Percentiles rank a stretch among this genome's conserved stretches.
phyloP scores from a whole-genome alignment of 2,329 filamentous ascomycete species.

The Fusarium oligoseptatum region DNA sequence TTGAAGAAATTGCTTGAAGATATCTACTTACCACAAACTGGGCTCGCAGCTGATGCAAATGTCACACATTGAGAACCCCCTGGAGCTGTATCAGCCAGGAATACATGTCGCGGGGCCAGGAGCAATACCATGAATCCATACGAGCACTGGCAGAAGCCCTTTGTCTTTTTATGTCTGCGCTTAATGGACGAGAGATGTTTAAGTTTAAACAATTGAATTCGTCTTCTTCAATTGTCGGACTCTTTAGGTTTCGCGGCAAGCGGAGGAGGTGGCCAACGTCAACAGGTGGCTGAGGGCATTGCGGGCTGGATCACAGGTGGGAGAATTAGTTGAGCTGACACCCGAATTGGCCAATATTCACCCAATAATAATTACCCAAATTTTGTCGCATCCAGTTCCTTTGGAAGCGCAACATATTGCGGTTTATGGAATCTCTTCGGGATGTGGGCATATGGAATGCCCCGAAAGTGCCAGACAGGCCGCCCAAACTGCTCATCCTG shows the following conservation, averaged over 20 bases:
- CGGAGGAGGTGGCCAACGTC: constrained; percentile 60
- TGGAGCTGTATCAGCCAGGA: not conserved
- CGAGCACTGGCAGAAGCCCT: constrained; percentile 53
- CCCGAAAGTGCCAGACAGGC: constrained; percentile 19
- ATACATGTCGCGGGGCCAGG: fast-evolving
- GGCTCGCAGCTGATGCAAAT: constrained; percentile 57
- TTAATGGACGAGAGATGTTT: constrained; percentile 52
- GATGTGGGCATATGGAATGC: constrained; percentile 18
- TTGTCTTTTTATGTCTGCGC: not conserved
- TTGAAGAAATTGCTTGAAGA: not conserved
- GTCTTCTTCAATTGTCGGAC: constrained; percentile 50
- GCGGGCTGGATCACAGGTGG: constrained; percentile 46
- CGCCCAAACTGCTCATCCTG: constrained; percentile 7
- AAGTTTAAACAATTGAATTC: constrained; percentile 60
- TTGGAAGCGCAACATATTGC: not conserved
- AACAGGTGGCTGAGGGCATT: constrained; percentile 56
- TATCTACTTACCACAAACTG: constrained; percentile 54
- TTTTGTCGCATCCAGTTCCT: not conserved
- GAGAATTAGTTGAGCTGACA: not conserved
- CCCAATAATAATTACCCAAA: constrained; percentile 7
- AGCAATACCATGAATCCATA: constrained; percentile 59
- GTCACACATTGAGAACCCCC: constrained; percentile 60
- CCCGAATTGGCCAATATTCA: not conserved
- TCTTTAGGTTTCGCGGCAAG: constrained; percentile 50
- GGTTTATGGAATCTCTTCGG: constrained; percentile 9